A percentile compares a stretch with the other conserved stretches of the same genome.
Evolutionary conservation across 2,329 filamentous ascomycete species (phyloP).

Genomic region (Beauveria scarabaeidicola): DNA sequence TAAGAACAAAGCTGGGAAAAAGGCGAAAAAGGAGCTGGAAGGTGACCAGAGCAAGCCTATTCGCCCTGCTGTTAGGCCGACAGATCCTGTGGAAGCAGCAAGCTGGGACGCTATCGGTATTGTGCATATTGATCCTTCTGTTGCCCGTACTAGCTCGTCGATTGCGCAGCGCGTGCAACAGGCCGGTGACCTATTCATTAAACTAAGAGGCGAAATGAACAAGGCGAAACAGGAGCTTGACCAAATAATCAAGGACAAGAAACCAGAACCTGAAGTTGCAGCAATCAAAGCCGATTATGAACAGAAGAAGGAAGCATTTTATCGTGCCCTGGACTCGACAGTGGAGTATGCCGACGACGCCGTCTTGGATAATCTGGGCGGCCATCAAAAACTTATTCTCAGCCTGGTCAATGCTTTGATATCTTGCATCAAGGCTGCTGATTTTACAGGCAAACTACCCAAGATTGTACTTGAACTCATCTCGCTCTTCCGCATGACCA

Average conservation of each 20-base stretch:
- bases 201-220: constrained; percentile 39
- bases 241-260: constrained; percentile 34
- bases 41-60: constrained; percentile 33
- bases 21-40: constrained; percentile 35
- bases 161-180: constrained; percentile 42
- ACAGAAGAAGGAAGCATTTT: constrained; percentile 39
- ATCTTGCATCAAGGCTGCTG: constrained; percentile 42
- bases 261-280: constrained; percentile 26
- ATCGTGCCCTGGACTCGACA: constrained; percentile 43
- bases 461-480: constrained; percentile 52
- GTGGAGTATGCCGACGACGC: constrained; percentile 45
- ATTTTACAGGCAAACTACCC: constrained; percentile 45
- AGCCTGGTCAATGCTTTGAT: constrained; percentile 47
- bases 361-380: constrained; percentile 49
- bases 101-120: constrained; percentile 46
- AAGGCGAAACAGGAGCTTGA: constrained; percentile 37
- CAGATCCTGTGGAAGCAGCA: constrained; percentile 37
- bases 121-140: constrained; percentile 36
- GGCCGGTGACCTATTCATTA: constrained; percentile 42
- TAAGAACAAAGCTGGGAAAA: constrained; percentile 38
- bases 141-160: constrained; percentile 28
- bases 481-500: constrained; percentile 52
- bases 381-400: constrained; percentile 47
- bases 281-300: constrained; percentile 34
- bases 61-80: constrained; percentile 35